Evolutionary conservation across 345 rosid genomes (phyloP).

Genomic region (Eucalyptus sideroxylon): DNA sequence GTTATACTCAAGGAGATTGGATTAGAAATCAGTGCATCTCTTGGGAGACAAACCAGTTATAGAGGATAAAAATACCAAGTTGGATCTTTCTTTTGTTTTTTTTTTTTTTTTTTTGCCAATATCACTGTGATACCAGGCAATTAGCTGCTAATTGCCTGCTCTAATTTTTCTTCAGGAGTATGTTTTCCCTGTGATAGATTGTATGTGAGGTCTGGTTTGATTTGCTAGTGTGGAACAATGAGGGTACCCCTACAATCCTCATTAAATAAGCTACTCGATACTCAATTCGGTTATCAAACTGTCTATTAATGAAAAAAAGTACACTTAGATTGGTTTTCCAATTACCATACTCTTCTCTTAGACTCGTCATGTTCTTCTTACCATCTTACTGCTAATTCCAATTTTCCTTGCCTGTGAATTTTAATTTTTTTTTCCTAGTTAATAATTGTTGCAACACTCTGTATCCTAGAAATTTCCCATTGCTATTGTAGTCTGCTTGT

Average conservation of each 20-base stretch:
- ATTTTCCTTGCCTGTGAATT: background rate
- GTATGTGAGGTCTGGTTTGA: conserved; percentile 26
- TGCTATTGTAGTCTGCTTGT: background rate
- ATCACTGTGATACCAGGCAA: conserved; percentile 13
- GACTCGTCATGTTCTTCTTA: background rate
- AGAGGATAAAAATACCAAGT: conserved; percentile 1
- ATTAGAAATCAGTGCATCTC: conserved; percentile 23
- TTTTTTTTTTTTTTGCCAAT: background rate
- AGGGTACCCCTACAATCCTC: conserved; percentile 12
- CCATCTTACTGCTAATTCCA: background rate
- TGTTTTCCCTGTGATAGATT: conserved; percentile 21
- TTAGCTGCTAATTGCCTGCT: conserved; percentile 16
- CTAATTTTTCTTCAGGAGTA: conserved; percentile 12
- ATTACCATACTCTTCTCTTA: background rate
- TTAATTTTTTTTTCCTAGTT: background rate
- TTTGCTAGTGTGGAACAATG: conserved; percentile 30
- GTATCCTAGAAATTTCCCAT: background rate
- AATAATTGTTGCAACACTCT: background rate
- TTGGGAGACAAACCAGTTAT: conserved; percentile 8
- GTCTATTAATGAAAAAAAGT: background rate
- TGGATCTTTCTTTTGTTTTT: background rate
- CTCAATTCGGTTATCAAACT: background rate
- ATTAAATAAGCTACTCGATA: conserved; percentile 20
- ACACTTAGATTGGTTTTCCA: conserved; percentile 8
- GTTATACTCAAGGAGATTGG: conserved; percentile 27